These are phyloP conservation scores for Ceratobasidium sp. DNA, from an alignment of 1,284 basidiomycete genomes.

Conservation along the genomic window DNA sequence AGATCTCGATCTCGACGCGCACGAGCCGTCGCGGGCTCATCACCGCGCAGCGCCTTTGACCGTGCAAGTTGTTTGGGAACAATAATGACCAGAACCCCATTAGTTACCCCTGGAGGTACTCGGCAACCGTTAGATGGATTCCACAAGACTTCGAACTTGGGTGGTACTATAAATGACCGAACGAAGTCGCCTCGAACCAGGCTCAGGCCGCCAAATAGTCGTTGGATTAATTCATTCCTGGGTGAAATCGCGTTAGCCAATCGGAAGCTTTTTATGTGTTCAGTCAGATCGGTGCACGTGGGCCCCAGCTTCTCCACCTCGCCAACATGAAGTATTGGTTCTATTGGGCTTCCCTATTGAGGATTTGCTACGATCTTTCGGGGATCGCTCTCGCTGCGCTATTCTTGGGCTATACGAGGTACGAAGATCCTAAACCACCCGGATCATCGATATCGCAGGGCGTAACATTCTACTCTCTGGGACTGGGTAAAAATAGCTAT, in stretches of 20 bases:
- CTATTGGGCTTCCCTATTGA: background rate
- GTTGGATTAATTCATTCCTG: too few species aligned
- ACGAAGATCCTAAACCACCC: background rate
- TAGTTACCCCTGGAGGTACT: too few species aligned
- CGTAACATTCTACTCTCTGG: background rate
- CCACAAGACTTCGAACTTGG: too few species aligned
- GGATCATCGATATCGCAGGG: too few species aligned
- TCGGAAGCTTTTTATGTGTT: too few species aligned
- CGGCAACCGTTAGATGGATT: too few species aligned
- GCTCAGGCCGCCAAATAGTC: too few species aligned
- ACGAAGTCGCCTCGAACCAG: too few species aligned
- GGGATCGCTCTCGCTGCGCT: background rate
- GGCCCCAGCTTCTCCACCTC: too few species aligned
- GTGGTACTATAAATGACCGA: too few species aligned
- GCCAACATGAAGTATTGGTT: background rate
- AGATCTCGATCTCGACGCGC: conserved; percentile 17
- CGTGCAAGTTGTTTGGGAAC: background rate
- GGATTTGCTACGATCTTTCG: background rate
- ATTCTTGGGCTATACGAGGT: background rate
- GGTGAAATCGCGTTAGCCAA: too few species aligned
- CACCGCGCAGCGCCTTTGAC: conserved; percentile 7
- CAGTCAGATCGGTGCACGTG: too few species aligned
- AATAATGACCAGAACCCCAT: background rate
- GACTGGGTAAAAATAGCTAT: background rate
- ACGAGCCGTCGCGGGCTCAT: conserved; percentile 1